Conservation (phyloP, 495 filamentous ascomycete species). For the Penicillium ochrochloron region DNA sequence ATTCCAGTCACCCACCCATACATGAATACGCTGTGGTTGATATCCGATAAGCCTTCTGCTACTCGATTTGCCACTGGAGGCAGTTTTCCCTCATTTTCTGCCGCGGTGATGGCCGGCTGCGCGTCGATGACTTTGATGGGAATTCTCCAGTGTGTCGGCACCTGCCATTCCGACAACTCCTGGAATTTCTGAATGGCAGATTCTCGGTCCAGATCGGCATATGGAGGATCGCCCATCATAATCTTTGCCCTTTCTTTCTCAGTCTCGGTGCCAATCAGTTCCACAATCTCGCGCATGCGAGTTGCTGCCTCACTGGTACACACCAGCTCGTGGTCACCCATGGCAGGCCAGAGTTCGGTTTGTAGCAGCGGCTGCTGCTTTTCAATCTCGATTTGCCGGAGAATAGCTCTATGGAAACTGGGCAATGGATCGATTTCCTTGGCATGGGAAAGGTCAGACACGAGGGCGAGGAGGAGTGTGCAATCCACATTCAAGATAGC, state of each 20-base stretch:
- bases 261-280: constrained; percentile 65
- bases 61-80: constrained; percentile 47
- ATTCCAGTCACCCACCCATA: constrained; percentile 65
- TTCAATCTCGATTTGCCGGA: constrained; percentile 69
- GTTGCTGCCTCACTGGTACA: constrained; percentile 66
- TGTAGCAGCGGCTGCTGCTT: constrained; percentile 61
- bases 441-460: constrained; percentile 71
- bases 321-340: constrained; percentile 56
- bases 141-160: constrained; percentile 54
- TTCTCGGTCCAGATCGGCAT: constrained; percentile 28
- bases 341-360: constrained; percentile 65
- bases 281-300: constrained; percentile 69
- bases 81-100: constrained; percentile 35
- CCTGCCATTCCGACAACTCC: constrained; percentile 53
- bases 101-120: constrained; percentile 35
- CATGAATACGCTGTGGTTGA: constrained; percentile 71
- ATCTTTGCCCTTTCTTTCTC: constrained; percentile 62
- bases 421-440: constrained; percentile 39
- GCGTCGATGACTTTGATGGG: constrained; percentile 55
- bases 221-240: constrained; percentile 49
- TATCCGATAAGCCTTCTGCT: constrained; percentile 54
- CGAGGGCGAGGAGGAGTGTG: constrained; percentile 71
- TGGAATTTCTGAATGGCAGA: constrained; percentile 48
- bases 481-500: constrained; percentile 72
- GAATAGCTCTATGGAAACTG: constrained; percentile 59